Base-by-base conservation (phyloP, 2,329 filamentous ascomycete genomes). In the Ascochyta fabae region DNA sequence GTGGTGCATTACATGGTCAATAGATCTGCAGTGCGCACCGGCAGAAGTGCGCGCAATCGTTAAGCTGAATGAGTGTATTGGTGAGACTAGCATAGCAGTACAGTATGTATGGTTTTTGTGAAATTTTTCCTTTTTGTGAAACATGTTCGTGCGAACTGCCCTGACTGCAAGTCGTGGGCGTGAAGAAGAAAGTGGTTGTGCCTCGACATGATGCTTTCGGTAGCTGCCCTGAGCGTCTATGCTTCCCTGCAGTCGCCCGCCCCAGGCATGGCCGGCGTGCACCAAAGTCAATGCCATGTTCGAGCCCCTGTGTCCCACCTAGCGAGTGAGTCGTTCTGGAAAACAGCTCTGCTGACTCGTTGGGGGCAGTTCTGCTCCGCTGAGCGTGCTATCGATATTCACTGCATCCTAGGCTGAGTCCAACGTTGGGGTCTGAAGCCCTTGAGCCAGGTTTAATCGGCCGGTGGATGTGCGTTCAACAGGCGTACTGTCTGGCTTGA, bases 321-420 rank as follows among this genome's bases (percentile, higher is more conserved):
- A 15, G 48, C 31, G 7, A 38, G 39, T 8, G 36, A 39, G 36
- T 10, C 6, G 35, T 35, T 19, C n/a, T 15, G 9, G 1, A 19
- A n/a, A 40, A 12, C 34, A 41, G 41, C 27, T 39, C n/a, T 34
- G 27, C 40, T 41, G 35, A 15, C 16, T 7, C 34, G n/a, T 6
- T 8, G 9, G 29, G 27, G 46, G 46, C 48, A 45, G 13, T 9
- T 23, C 47, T 50, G 16, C 12, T 24, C 22, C 27, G 22, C 36
- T 31, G 41, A 41, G 31, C 42, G 24, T 40, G 29, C 46, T 46
- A 41, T 42, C n/a, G 36, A 49, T 46, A 40, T 13, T 46, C 22
- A n/a, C 24, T 56, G 47, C 53, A 56, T 46, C 42, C 36, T 51
- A 23, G 42, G 53, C 42, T 23, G 47, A 43, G 38, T 43, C 48